Percentiles rank a stretch among this genome's conserved stretches.
phyloP scores from a whole-genome alignment of 441 rosid species.

The Omphalea diandra region DNA sequence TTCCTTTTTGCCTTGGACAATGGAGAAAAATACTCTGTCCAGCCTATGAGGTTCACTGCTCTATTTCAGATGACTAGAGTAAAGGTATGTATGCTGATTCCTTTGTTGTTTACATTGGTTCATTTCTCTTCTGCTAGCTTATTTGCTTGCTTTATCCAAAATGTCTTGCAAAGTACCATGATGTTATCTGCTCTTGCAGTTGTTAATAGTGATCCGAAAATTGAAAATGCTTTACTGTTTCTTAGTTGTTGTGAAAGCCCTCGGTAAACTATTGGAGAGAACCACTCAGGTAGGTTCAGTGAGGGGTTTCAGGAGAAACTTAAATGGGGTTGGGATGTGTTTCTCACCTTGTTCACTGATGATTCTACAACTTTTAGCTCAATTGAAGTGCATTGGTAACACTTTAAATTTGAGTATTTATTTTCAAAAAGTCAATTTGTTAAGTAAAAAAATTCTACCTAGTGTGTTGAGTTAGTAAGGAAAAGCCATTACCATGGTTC shows the following conservation, averaged over 20 bases:
- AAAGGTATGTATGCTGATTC: constrained; percentile 55
- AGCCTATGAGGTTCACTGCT: constrained; percentile 88
- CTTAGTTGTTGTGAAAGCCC: background rate
- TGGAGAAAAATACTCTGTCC: constrained; percentile 88
- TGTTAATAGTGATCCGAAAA: constrained; percentile 6
- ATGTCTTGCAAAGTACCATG: background rate
- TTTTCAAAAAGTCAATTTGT: no score
- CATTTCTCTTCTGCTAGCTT: background rate
- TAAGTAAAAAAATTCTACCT: no score
- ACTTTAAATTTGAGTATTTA: no score
- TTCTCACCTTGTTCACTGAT: background rate
- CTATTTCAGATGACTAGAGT: constrained; percentile 93
- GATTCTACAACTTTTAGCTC: background rate
- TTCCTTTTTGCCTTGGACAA: constrained; percentile 95
- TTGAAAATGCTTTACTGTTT: background rate
- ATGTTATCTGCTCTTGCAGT: background rate
- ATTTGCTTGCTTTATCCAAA: background rate
- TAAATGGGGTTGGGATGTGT: background rate
- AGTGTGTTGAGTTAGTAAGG: no score
- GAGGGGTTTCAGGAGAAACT: background rate
- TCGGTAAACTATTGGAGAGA: background rate
- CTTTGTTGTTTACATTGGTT: constrained; percentile 5
- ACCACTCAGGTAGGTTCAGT: background rate
- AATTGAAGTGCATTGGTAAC: no score
- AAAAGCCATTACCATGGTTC: no score